Evolutionary conservation across 1,139 yeast species (phyloP).

Genomic region (Wickerhamomyces sp.): DNA sequence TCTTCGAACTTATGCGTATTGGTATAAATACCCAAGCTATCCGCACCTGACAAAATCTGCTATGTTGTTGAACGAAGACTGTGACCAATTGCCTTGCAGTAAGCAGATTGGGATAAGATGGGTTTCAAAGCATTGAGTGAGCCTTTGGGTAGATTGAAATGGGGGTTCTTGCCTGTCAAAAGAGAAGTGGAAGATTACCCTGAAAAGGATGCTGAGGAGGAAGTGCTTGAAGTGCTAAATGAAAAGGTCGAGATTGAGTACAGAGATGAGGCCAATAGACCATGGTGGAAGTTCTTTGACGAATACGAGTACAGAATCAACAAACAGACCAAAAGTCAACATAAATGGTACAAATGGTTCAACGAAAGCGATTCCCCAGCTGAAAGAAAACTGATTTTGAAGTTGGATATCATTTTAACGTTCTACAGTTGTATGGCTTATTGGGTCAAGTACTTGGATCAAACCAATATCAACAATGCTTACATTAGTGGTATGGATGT

Average conservation of each 20-base stretch:
- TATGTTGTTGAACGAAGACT: too few relatives aligned
- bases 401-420: constrained; percentile 42
- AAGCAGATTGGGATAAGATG: too few relatives aligned
- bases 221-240: not conserved
- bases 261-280: constrained; percentile 55
- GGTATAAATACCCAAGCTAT: too few relatives aligned
- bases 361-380: constrained; percentile 49
- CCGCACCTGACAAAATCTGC: too few relatives aligned
- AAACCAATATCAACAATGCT: constrained; percentile 38
- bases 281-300: constrained; percentile 59
- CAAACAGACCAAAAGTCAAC: constrained; percentile 30
- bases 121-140: not conserved
- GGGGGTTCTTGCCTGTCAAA: constrained; percentile 4
- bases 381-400: constrained; percentile 44
- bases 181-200: constrained; percentile 4
- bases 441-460: constrained; percentile 53
- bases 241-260: constrained; percentile 31
- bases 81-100: too few relatives aligned
- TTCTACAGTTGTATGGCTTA: constrained; percentile 53
- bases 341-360: constrained; percentile 63
- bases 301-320: constrained; percentile 54
- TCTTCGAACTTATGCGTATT: too few relatives aligned
- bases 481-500: constrained; percentile 60
- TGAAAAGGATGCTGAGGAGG: not conserved
- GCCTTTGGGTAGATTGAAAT: constrained; percentile 2